Evolutionary conservation across 208 protist species (phyloP).

Genomic region (Crithidia thermophila): DNA sequence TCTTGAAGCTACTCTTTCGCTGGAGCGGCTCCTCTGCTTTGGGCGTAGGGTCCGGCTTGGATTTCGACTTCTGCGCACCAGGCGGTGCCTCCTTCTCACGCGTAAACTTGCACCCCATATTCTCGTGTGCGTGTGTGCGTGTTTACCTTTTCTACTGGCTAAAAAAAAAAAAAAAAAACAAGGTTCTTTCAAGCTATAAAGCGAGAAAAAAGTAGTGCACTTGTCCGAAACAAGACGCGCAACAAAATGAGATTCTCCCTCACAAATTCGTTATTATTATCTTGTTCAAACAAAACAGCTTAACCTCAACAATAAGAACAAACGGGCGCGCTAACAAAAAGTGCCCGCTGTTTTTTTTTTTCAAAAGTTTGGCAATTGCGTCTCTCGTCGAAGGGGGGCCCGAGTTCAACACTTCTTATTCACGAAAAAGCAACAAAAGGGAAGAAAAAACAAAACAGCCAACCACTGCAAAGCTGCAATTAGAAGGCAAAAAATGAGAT

Average conservation of each 20-base stretch:
- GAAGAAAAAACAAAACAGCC: not conserved
- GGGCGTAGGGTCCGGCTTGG: not conserved
- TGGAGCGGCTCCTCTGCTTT: not conserved
- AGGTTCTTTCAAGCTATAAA: no score
- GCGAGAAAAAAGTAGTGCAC: not conserved
- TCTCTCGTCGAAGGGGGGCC: not conserved
- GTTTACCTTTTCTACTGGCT: constrained; percentile 14
- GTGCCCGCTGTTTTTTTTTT: no score
- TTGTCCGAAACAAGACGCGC: no score
- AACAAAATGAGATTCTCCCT: no score
- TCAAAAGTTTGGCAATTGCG: not conserved
- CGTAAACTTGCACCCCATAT: constrained; percentile 15
- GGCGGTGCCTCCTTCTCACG: not conserved
- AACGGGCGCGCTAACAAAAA: no score
- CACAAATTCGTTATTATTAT: no score
- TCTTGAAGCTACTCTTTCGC: not conserved
- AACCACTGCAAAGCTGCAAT: not conserved
- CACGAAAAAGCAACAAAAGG: not conserved
- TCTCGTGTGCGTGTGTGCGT: not conserved
- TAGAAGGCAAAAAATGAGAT: not conserved
- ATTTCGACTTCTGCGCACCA: not conserved
- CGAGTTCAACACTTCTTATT: not conserved
- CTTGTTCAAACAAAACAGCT: no score
- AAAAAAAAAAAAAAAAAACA: not conserved
- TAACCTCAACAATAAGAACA: no score